Percentiles rank a stretch among this genome's conserved stretches.
Conservation (phyloP, 2,329 filamentous ascomycete genomes). For the Fusarium oligoseptatum region DNA sequence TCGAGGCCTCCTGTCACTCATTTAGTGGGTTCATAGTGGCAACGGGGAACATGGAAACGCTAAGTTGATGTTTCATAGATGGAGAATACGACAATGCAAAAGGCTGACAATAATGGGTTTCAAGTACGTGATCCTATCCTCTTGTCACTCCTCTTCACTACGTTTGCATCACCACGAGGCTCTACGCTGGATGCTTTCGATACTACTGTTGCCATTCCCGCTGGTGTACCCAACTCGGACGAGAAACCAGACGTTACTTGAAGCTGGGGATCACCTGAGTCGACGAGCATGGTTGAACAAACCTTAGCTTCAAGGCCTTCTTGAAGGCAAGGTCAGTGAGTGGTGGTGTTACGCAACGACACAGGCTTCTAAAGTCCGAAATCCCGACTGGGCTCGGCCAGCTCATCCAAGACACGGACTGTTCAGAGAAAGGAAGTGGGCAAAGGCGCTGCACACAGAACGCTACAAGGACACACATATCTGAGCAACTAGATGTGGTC, state of each 20-base stretch:
- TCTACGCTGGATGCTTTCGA: not conserved
- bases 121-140: not conserved
- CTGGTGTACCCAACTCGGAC: not conserved
- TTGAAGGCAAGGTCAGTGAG: not conserved
- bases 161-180: not conserved
- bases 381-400: not conserved
- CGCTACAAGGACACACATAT: slow-evolving; percentile 36
- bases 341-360: slow-evolving; percentile 23
- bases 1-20: not conserved
- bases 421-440: slow-evolving; percentile 30
- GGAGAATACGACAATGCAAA: not conserved
- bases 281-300: not conserved
- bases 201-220: not conserved
- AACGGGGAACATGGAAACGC: not conserved
- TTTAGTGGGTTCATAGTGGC: not conserved
- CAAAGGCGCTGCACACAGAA: slow-evolving; percentile 41
- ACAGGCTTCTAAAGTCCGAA: slow-evolving; percentile 26
- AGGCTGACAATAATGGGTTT: not conserved
- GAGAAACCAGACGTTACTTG: not conserved
- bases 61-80: not conserved
- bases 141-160: not conserved
- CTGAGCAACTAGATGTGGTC: slow-evolving; percentile 11
- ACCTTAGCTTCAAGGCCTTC: not conserved
- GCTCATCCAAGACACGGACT: slow-evolving; percentile 25
- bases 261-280: not conserved